Evolutionary conservation across 768 basidiomycete genomes (phyloP), one percentile per base, ranked within the genome.

Genomic region (Auricularia sp.): DNA sequence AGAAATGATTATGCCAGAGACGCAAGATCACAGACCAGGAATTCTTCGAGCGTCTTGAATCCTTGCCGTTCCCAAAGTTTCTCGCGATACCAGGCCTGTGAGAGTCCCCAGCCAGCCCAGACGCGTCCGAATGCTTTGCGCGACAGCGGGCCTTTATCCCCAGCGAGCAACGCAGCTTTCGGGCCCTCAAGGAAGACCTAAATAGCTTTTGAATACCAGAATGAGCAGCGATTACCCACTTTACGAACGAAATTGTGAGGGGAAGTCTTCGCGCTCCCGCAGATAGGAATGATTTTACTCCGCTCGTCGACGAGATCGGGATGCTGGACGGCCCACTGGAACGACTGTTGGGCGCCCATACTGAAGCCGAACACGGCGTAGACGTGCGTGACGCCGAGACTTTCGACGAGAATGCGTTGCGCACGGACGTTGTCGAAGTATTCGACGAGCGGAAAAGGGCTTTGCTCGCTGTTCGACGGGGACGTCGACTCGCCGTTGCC

Each of bases 261-360:
- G 70, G 81, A 83, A 13, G 83, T 83, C 39, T 82, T 76, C 8
- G 82, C 84, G 35, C 83, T 83, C 47, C 82, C 82, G 66, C 84
- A 84, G 61, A 84, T 76, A 51, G 67, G 68, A 29, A 84, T 73
- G 66, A 79, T 83, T 75, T 83, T 85, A 64, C n/a, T n/a, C 39
- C 64, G 80, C 81, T 75, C 79, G 68, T 84, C 78, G 29, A 85
- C 78, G 54, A 77, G 79, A 63, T 84, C 81, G 1, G 84, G 83
- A 67, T 81, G 84, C 70, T 83, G 71, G 33, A 81, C 79, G 3
- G 83, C 74, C 83, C 82, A 85, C 66, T 85, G 76, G 69, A 83
- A 85, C 1, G 83, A 79, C 82, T 79, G 77, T 69, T 84, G 84
- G 2, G 79, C 85, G 63, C 83, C 83, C 85, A 85, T 86, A 3